Percentiles rank a stretch among this genome's conserved stretches.
Evolutionary conservation across 1,284 basidiomycete species (phyloP).

Genomic region (Tetrapyrgos nigripes): DNA sequence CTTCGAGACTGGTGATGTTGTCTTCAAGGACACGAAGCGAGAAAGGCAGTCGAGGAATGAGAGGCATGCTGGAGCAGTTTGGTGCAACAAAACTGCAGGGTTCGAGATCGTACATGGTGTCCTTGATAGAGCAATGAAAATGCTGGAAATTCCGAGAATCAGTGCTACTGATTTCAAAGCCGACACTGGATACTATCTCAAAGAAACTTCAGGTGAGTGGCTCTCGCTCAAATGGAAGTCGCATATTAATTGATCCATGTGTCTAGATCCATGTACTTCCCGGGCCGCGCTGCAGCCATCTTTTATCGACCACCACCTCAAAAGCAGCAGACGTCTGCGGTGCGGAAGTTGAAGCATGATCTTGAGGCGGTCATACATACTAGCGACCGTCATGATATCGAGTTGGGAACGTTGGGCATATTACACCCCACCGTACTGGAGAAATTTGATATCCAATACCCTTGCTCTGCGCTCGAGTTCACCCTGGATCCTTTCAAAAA

Average conservation of each 20-base stretch:
- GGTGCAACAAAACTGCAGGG: constrained; percentile 95
- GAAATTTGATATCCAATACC: constrained; percentile 93
- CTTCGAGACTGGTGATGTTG: constrained; percentile 95
- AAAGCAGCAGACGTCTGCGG: constrained; percentile 32
- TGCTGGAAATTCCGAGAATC: constrained; percentile 89
- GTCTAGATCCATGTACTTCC: constrained; percentile 91
- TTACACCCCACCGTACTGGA: constrained; percentile 91
- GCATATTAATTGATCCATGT: not conserved
- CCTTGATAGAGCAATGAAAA: constrained; percentile 93
- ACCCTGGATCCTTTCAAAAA: constrained; percentile 93
- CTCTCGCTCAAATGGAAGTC: not conserved
- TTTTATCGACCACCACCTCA: constrained; percentile 75
- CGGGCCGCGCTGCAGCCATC: constrained; percentile 91
- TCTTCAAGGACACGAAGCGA: constrained; percentile 80
- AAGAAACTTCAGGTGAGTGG: constrained; percentile 78
- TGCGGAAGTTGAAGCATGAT: constrained; percentile 38
- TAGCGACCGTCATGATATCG: constrained; percentile 55
- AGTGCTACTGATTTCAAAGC: constrained; percentile 60
- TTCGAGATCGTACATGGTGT: constrained; percentile 98
- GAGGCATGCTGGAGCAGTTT: constrained; percentile 88
- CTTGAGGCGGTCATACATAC: constrained; percentile 43
- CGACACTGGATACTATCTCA: constrained; percentile 89
- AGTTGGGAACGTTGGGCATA: constrained; percentile 87
- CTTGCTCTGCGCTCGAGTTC: constrained; percentile 97
- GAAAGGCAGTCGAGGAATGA: constrained; percentile 92